phyloP scores from a whole-genome alignment of 306 rosid genomes.

The Carpinus viminea region DNA sequence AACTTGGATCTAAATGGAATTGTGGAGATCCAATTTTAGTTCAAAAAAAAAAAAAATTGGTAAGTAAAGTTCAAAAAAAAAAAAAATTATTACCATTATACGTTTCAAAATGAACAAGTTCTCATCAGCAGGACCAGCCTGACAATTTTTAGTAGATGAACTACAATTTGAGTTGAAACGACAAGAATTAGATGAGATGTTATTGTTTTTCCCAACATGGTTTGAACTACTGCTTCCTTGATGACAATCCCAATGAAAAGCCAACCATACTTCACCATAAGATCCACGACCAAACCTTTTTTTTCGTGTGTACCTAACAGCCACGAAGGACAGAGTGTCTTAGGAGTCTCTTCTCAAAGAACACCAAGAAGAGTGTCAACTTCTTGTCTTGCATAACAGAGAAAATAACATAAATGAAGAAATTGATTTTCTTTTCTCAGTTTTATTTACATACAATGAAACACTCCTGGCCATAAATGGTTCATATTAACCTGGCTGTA shows the following conservation, averaged over 20 bases:
- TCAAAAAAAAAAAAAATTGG: no score
- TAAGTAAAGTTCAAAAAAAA: no score
- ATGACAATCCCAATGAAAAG: conserved; percentile 82
- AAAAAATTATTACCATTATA: conserved; percentile 76
- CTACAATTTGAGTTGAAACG: conserved; percentile 28
- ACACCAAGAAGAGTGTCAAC: conserved; percentile 21
- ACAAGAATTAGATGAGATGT: conserved; percentile 27
- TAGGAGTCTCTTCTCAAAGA: conserved; percentile 16
- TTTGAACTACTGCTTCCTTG: conserved; percentile 46
- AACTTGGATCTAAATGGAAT: conserved; percentile 27
- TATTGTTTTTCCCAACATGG: conserved; percentile 40
- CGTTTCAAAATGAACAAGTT: conserved; percentile 85
- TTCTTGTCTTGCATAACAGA: conserved; percentile 8
- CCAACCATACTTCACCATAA: conserved; percentile 98
- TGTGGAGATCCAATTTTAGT: conserved; percentile 15
- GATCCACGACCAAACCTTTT: conserved; percentile 96
- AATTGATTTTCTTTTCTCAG: not conserved
- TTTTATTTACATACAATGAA: not conserved
- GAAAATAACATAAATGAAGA: not conserved
- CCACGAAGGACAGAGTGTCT: conserved; percentile 28
- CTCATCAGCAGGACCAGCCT: conserved; percentile 52
- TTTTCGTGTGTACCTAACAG: conserved; percentile 71
- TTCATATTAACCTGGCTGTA: not conserved
- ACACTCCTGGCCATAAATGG: not conserved
- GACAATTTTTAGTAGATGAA: conserved; percentile 50